Conservation (phyloP, 169 alveolate genomes). For the Perkinsus marinus region DNA sequence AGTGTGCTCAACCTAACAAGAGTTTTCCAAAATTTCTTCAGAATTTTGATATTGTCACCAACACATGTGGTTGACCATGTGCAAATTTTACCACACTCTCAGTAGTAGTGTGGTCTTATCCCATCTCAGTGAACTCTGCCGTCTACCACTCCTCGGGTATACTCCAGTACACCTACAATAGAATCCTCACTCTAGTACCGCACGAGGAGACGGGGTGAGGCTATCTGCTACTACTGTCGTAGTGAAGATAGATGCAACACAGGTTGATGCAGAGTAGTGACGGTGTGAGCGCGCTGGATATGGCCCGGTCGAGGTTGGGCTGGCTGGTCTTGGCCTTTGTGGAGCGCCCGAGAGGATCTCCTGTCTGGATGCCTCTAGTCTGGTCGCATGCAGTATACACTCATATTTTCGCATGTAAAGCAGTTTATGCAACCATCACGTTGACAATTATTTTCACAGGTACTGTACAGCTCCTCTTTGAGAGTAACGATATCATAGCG, state of each 20-base stretch:
- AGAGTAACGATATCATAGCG: neutral
- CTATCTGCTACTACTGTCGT: neutral
- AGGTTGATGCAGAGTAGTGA: neutral
- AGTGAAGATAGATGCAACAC: neutral
- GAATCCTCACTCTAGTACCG: neutral
- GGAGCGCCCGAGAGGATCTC: neutral
- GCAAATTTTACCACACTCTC: no score
- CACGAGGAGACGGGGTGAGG: neutral
- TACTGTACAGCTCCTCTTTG: neutral
- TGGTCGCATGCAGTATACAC: neutral
- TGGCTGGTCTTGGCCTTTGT: neutral
- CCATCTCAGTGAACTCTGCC: neutral
- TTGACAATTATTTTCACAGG: neutral
- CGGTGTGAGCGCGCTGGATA: neutral
- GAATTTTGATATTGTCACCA: no score
- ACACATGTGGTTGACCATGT: no score
- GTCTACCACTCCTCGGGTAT: neutral
- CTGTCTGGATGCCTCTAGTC: neutral
- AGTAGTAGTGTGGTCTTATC: neutral
- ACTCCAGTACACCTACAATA: neutral
- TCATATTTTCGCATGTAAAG: neutral
- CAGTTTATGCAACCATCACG: no score
- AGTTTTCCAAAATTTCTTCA: no score
- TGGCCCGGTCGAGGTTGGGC: neutral
- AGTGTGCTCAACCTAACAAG: no score